Conservation (phyloP, 148 eudicot species). For the Rhododendron mucronatum region DNA sequence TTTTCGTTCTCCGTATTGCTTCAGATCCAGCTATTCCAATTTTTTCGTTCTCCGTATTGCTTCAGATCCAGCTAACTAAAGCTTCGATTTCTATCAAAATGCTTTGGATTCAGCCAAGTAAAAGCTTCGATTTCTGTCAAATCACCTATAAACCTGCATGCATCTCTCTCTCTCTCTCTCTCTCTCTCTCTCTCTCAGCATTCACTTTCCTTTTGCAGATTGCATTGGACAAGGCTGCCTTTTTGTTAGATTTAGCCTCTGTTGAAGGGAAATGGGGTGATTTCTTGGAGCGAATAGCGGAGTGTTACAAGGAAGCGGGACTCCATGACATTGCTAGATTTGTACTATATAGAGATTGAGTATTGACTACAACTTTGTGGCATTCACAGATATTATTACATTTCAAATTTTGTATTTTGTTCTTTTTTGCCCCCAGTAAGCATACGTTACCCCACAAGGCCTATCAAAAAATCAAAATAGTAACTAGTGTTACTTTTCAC, state of each 20-base stretch:
- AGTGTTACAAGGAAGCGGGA: constrained; percentile 77
- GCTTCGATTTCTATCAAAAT: no score
- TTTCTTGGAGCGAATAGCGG: constrained; percentile 51
- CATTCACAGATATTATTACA: not conserved
- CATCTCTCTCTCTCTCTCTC: not conserved
- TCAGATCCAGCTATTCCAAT: not conserved
- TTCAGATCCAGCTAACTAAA: not conserved
- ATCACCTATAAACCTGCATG: not conserved
- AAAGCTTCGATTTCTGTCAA: not conserved
- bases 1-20: not conserved
- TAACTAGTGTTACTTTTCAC: not conserved
- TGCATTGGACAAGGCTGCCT: constrained; percentile 93
- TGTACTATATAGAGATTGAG: constrained; percentile 57
- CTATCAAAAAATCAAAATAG: not conserved
- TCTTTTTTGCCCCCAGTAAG: not conserved
- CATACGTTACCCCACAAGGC: not conserved
- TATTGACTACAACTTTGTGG: not conserved
- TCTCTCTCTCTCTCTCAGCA: not conserved
- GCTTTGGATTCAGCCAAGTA: not conserved
- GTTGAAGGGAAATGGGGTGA: constrained; percentile 89
- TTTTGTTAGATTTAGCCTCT: constrained; percentile 88
- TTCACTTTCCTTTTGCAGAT: constrained; percentile 36
- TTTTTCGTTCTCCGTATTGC: not conserved
- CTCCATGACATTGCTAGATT: constrained; percentile 68
- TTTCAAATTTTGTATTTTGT: constrained; percentile 6